Evolutionary conservation across 495 filamentous ascomycete genomes (phyloP).

Genomic region (Aspergillus leporis): DNA sequence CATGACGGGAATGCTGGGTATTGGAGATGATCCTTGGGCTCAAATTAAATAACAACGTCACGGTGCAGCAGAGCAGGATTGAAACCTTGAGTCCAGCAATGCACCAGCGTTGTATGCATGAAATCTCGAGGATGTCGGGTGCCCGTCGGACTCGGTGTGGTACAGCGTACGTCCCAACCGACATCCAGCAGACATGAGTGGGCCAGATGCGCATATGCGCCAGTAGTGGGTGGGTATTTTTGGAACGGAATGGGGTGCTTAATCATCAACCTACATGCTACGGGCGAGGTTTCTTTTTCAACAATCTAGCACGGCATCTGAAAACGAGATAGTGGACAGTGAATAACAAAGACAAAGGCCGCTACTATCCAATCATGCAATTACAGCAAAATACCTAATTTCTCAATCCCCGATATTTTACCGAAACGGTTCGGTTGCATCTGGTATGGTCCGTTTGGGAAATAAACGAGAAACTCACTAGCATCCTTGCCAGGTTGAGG

Average conservation of each 20-base stretch:
- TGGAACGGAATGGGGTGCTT: neutral
- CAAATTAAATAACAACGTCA: neutral
- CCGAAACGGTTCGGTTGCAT: neutral
- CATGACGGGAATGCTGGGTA: neutral
- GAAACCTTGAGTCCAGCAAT: neutral
- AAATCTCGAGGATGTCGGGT: neutral
- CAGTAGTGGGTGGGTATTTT: neutral
- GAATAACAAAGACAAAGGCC: neutral
- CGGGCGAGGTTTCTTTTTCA: neutral
- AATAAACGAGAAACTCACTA: neutral
- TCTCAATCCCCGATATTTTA: neutral
- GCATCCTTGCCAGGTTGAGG: neutral
- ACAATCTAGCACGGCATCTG: neutral
- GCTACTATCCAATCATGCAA: neutral
- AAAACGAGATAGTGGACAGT: neutral
- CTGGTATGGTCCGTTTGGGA: neutral
- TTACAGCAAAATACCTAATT: neutral
- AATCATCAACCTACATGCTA: neutral
- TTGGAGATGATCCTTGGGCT: neutral
- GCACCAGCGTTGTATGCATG: neutral
- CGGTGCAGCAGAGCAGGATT: neutral
- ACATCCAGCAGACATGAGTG: neutral
- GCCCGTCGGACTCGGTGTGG: neutral
- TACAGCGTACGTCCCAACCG: neutral
- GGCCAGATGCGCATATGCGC: neutral